phyloP scores from a whole-genome alignment of 768 basidiomycete genomes.

The Lentinula lateritia region DNA sequence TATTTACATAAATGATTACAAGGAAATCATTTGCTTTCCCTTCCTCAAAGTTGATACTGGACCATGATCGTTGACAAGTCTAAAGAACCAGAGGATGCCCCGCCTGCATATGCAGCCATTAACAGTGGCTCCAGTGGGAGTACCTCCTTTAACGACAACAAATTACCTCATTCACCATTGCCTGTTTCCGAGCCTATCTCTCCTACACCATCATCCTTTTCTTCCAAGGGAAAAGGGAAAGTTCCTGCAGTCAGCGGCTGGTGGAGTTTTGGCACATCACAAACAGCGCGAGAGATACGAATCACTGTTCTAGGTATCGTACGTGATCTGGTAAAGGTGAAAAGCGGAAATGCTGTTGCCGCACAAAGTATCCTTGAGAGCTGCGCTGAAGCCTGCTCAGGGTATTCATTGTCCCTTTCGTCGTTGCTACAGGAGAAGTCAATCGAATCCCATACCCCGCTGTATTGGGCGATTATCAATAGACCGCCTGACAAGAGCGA shows the following conservation, averaged over 20 bases:
- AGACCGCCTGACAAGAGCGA: constrained; percentile 34
- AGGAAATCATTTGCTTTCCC: background rate
- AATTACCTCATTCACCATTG: background rate
- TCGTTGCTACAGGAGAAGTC: constrained; percentile 54
- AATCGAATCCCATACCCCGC: constrained; percentile 58
- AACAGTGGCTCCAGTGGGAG: background rate
- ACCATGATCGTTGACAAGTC: constrained; percentile 2
- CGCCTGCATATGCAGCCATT: constrained; percentile 2
- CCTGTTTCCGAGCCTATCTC: background rate
- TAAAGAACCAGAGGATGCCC: background rate
- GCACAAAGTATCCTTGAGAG: constrained; percentile 46
- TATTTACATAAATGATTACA: background rate
- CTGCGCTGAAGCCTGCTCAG: constrained; percentile 56
- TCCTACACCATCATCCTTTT: background rate
- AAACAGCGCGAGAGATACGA: constrained; percentile 43
- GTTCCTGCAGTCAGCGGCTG: background rate
- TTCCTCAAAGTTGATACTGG: background rate
- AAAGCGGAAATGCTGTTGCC: constrained; percentile 18
- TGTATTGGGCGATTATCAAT: constrained; percentile 74
- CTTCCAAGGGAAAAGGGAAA: constrained; percentile 5
- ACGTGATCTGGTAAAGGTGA: constrained; percentile 47
- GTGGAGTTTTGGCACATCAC: constrained; percentile 15
- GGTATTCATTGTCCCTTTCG: constrained; percentile 45
- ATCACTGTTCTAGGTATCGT: constrained; percentile 48
- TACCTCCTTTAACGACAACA: background rate